A percentile compares a stretch with the other conserved stretches of the same genome.
These are phyloP conservation scores for Neurospora sp. DNA, from an alignment of 495 filamentous ascomycete genomes.

Conservation along the genomic window DNA sequence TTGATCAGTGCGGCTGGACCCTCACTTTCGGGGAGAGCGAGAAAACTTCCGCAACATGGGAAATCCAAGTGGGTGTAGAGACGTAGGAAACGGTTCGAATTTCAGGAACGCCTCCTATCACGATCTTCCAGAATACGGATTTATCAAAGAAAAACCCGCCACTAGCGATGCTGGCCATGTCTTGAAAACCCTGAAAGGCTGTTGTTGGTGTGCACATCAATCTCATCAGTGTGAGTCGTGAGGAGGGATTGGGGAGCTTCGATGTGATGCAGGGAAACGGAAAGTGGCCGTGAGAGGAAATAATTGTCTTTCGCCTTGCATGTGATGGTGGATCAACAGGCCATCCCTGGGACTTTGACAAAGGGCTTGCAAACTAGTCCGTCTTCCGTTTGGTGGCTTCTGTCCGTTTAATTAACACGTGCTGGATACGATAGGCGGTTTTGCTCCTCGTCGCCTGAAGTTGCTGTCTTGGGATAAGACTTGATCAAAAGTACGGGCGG, in stretches of 20 bases:
- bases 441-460: not conserved
- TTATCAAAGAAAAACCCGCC: not conserved
- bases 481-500: not conserved
- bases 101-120: not conserved
- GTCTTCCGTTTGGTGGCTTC: not conserved
- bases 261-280: constrained; percentile 11
- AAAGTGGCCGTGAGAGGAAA: not conserved
- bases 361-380: not conserved
- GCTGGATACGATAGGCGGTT: not conserved
- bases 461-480: not conserved
- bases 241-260: not conserved
- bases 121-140: not conserved
- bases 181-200: not conserved
- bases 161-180: not conserved
- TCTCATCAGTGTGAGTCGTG: not conserved
- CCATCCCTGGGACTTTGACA: not conserved
- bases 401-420: not conserved
- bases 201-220: not conserved
- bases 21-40: not conserved
- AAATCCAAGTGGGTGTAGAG: not conserved
- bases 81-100: not conserved
- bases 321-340: not conserved
- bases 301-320: not conserved
- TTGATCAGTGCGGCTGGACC: not conserved
- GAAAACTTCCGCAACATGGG: not conserved